phyloP scores from a whole-genome alignment of 306 rosid genomes.

The Quercus glauca region DNA sequence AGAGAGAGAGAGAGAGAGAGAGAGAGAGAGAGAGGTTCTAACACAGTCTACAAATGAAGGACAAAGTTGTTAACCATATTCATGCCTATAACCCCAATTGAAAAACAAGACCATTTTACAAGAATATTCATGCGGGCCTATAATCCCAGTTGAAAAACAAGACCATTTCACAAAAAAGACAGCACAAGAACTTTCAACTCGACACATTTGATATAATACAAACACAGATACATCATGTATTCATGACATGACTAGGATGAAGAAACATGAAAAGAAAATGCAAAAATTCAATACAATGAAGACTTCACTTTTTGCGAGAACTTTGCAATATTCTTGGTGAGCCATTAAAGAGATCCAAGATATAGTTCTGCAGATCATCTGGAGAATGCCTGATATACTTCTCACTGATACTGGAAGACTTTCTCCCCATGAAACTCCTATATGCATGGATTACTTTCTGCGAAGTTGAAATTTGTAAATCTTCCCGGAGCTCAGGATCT shows the following conservation, averaged over 20 bases:
- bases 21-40: no score
- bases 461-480: conserved; percentile 51
- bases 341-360: conserved; percentile 61
- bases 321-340: conserved; percentile 35
- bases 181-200: background rate
- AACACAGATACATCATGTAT: background rate
- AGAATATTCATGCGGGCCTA: background rate
- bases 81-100: background rate
- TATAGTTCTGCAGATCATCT: conserved; percentile 44
- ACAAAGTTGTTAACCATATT: background rate
- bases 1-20: no score
- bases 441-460: conserved; percentile 58
- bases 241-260: background rate
- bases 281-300: background rate
- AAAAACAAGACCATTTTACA: background rate
- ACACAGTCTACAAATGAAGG: background rate
- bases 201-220: background rate
- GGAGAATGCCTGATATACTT: conserved; percentile 49
- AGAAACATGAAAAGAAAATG: background rate
- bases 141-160: background rate
- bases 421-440: conserved; percentile 32
- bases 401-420: conserved; percentile 32
- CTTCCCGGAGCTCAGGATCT: conserved; percentile 49
- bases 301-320: conserved; percentile 32
- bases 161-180: background rate